Base-by-base conservation (phyloP, 148 eudicot species). In the Pouteria glomerata region DNA sequence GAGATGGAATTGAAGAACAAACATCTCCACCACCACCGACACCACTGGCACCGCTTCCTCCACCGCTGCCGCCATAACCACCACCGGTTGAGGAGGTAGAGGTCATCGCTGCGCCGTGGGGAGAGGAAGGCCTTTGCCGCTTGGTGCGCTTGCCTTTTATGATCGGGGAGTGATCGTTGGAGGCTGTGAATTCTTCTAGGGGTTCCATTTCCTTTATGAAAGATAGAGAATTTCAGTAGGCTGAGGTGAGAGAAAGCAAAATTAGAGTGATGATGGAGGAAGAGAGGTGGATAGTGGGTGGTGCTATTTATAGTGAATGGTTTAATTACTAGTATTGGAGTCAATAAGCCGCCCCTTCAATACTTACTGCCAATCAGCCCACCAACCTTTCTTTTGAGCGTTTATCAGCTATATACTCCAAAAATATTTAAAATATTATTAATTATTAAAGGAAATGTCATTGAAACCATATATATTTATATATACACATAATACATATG, bases 71-170 rank as follows among this genome's bases (percentile, higher is more conserved):
- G 3, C 62, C 74, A 2, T 45, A 48, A 2, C 50, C 34, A 13
- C 34, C 73, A 0, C 66, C 76, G 12, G 30, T 55, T n/a, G n/a
- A n/a, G n/a, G n/a, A n/a, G n/a, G n/a, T n/a, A n/a, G n/a, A n/a
- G n/a, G 21, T 77, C 53, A 74, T 58, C 76, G 84, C 74, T 29
- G 79, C 69, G 64, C 83, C 57, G 11, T 83, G 80, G 3, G 87
- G 84, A 0, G 94, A 87, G 18, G 73, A 21, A 8, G 83, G 84
- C 34, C 89, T 74, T 3, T 81, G 67, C 13, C 98, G 85, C 80
- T 89, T 90, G 71, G 88, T 88, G 12, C 92, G 82, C 81, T 82
- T 93, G 6, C 87, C 86, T 67, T 87, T 93, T 63, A 84, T 73
- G 68, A 78, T 73, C 47, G 37, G n/a, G 29, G 29, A 67, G 57